phyloP scores from a whole-genome alignment of 257 asterid genomes.

The Solanum pennellii region DNA sequence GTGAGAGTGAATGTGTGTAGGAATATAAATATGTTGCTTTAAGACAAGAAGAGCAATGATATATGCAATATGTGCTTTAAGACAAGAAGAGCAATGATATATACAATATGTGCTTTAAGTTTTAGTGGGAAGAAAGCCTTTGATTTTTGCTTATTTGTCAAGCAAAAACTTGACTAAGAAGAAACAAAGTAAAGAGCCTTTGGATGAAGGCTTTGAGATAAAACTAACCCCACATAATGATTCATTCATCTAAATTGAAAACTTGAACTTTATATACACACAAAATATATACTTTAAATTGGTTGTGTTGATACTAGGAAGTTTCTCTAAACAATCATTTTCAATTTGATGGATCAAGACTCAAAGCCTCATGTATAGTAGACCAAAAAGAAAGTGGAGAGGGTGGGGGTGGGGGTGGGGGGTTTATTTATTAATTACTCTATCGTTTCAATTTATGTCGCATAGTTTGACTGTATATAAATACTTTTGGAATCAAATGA shows the following conservation, averaged over 20 bases:
- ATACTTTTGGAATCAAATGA: not conserved
- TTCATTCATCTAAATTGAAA: not conserved
- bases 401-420: fast-evolving
- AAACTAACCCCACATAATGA: not conserved
- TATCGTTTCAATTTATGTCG: not conserved
- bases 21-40: not conserved
- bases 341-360: not conserved
- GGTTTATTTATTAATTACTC: not conserved
- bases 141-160: not conserved
- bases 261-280: not conserved
- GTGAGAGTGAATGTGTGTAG: not conserved
- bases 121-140: not conserved
- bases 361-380: not conserved
- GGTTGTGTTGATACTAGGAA: not conserved
- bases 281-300: not conserved
- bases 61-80: not conserved
- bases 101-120: not conserved
- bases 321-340: not conserved
- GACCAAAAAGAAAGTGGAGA: not conserved
- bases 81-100: not conserved
- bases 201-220: not conserved
- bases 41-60: not conserved
- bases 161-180: not conserved
- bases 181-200: not conserved
- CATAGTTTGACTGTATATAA: not conserved